Evolutionary conservation across 805 yeast genomes (phyloP).

Genomic region (Yarrowia yakushimensis): DNA sequence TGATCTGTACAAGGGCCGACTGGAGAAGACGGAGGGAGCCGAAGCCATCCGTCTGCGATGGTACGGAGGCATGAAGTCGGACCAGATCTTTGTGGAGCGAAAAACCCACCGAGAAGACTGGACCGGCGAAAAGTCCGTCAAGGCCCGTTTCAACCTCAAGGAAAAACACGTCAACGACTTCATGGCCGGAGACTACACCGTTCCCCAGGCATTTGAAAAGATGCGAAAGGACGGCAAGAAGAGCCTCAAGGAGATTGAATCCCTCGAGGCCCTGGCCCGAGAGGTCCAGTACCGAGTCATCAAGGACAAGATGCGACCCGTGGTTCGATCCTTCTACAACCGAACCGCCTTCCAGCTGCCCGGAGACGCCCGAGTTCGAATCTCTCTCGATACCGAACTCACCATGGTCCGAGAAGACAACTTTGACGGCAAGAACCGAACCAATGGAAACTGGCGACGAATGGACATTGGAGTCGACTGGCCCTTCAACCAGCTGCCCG

Average conservation of each 20-base stretch:
- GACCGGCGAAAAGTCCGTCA: constrained; percentile 99
- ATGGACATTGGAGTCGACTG: constrained; percentile 97
- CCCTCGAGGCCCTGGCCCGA: constrained; percentile 83
- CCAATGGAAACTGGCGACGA: constrained; percentile 94
- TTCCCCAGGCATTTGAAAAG: constrained; percentile 85
- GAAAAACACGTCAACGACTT: constrained; percentile 87
- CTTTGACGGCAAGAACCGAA: constrained; percentile 88
- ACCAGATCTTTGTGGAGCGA: constrained; percentile 90
- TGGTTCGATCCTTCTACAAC: constrained; percentile 91
- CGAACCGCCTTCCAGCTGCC: constrained; percentile 99
- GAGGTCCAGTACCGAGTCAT: constrained; percentile 90
- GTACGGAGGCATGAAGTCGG: constrained; percentile 97
- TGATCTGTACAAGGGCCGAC: constrained; percentile 90
- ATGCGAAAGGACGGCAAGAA: constrained; percentile 91
- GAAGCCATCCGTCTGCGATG: constrained; percentile 97
- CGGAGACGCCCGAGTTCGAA: constrained; percentile 98
- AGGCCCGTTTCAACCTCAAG: constrained; percentile 90
- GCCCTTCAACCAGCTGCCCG: constrained; percentile 86
- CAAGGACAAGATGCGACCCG: constrained; percentile 84
- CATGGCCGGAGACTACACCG: constrained; percentile 78
- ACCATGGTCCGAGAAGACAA: constrained; percentile 98
- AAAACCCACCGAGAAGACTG: constrained; percentile 99
- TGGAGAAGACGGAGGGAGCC: constrained; percentile 96
- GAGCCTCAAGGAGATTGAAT: constrained; percentile 80
- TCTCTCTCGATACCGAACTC: constrained; percentile 93